Base-by-base conservation (phyloP, 345 rosid species). In the Durio zibethinus region DNA sequence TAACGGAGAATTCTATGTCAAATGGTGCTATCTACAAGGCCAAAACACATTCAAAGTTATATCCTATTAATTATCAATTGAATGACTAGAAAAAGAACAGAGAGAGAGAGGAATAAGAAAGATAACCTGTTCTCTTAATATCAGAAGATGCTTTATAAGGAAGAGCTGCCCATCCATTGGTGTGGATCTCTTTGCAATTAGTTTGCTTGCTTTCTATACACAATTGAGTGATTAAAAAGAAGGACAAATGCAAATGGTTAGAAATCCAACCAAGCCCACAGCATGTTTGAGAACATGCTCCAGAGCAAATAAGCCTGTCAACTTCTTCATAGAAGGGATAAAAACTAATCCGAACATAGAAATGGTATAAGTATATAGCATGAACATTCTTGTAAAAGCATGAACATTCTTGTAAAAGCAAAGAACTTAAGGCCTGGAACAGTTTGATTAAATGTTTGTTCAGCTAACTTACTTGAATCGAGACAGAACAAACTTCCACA, bases 141-240 rank as follows among this genome's bases (percentile, higher is more conserved):
- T 90, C 69, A 96, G 87, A 78, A 96, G 91, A 85, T 96, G 91
- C 83, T 96, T 93, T 82, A 96, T 90, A 68, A 96, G 99, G 81
- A 93, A 96, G 72, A 96, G 97, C 82, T 92, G 99, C 43, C 92
- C 94, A 82, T 92, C 99, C 99, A 96, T 92, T 67, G 91, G 79
- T 35, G 93, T 82, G 48, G 97, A 86, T 77, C 92, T 91, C 87
- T 90, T 96, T 67, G 87, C 86, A 77, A 93, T 80, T 68, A 93
- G 89, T 83, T 90, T 95, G 84, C 97, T 93, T 59, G 94, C 99
- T 96, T 90, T 96, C 98, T 96, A 85, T 60, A 64, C 48, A 77
- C 82, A 65, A 81, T 77, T 72, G 61, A 53, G 54, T 60, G 50
- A 77, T 75, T 11, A 31, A 60, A 31, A 60, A 61, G 4, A 36